phyloP scores from a whole-genome alignment of 495 filamentous ascomycete genomes.

The Penicillium coprophilum region DNA sequence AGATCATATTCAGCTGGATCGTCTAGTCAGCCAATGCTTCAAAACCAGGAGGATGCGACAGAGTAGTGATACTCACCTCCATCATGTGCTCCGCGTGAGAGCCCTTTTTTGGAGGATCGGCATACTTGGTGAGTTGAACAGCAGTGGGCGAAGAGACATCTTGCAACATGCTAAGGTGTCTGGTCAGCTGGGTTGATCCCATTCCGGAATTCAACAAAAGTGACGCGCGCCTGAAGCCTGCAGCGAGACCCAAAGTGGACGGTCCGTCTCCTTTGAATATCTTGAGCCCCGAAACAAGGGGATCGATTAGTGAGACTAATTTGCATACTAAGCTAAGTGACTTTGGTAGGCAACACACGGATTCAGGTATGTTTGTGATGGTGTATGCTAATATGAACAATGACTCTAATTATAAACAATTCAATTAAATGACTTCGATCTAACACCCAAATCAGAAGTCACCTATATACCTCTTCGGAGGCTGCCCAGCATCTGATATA shows the following conservation, averaged over 20 bases:
- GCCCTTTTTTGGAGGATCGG: not conserved
- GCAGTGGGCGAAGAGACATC: not conserved
- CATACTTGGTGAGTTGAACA: not conserved
- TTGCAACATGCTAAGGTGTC: not conserved
- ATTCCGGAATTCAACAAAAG: not conserved
- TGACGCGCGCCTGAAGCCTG: not conserved
- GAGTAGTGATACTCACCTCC: not conserved
- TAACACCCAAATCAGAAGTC: not conserved
- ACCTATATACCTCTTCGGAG: not conserved
- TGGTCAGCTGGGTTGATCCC: not conserved
- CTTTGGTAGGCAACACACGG: not conserved
- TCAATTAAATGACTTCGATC: not conserved
- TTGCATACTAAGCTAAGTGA: not conserved
- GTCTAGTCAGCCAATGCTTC: no score
- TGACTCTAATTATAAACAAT: not conserved
- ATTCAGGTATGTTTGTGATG: not conserved
- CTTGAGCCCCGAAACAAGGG: not conserved
- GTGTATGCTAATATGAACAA: not conserved
- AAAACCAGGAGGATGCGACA: not conserved
- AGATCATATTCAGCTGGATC: no score
- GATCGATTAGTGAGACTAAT: not conserved
- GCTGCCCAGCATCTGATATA: constrained; percentile 7
- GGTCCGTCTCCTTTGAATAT: not conserved
- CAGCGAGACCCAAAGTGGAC: not conserved
- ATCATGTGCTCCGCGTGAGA: not conserved